These are phyloP conservation scores for Botrytis elliptica DNA, from an alignment of 2,329 filamentous ascomycete genomes.

Conservation along the genomic window DNA sequence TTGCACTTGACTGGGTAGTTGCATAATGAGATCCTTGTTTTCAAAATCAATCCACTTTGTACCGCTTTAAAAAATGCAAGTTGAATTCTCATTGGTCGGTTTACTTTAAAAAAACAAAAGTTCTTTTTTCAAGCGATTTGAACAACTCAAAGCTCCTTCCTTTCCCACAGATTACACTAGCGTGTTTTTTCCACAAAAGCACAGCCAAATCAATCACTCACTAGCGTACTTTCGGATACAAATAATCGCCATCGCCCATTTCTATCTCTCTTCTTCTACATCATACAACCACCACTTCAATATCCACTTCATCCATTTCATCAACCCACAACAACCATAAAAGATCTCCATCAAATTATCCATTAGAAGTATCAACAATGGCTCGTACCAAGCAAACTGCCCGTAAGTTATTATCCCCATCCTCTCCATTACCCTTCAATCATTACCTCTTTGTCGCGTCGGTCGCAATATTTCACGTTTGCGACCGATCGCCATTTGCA, in stretches of 20 bases:
- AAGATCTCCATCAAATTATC: constrained; percentile 16
- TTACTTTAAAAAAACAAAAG: constrained; percentile 7
- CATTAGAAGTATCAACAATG: constrained; percentile 38
- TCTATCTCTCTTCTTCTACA: constrained; percentile 34
- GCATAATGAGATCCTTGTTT: constrained; percentile 10
- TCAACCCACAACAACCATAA: constrained; percentile 29
- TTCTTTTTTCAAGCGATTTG: constrained; percentile 9
- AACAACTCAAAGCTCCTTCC: constrained; percentile 20
- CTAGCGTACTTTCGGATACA: constrained; percentile 36
- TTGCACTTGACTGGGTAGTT: background rate
- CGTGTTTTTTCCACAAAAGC: constrained; percentile 13
- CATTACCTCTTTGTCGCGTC: constrained; percentile 18
- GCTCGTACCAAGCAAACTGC: constrained; percentile 42
- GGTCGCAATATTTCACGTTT: constrained; percentile 33
- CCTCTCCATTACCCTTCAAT: background rate
- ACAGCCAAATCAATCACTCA: constrained; percentile 31
- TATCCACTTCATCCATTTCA: constrained; percentile 20
- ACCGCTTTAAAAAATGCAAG: background rate
- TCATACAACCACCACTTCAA: constrained; percentile 34
- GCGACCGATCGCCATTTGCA: constrained; percentile 23
- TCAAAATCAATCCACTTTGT: background rate
- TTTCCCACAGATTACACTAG: constrained; percentile 6
- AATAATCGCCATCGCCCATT: constrained; percentile 38
- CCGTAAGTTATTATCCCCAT: constrained; percentile 21
- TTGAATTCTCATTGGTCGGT: constrained; percentile 27